Conservation (phyloP, 352 stramenopile species). For the Phytophthora macrochlamydospora region DNA sequence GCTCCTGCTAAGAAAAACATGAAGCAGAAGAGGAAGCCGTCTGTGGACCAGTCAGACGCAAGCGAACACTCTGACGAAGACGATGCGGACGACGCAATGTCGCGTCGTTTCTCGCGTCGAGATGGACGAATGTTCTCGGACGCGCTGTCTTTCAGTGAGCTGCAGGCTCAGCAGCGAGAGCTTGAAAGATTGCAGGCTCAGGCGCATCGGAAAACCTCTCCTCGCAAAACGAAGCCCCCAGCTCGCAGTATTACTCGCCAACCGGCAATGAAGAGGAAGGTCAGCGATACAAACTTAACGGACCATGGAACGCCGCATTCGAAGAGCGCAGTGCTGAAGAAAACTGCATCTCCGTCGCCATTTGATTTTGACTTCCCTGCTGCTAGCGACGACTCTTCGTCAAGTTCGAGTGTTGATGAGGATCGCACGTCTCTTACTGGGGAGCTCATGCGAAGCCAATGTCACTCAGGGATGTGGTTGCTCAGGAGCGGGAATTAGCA, state of each 20-base stretch:
- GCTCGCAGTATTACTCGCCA: conserved; percentile 8
- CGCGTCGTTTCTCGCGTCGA: conserved; percentile 18
- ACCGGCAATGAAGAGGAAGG: conserved; percentile 34
- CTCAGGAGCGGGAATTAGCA: conserved; percentile 32
- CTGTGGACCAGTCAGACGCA: conserved; percentile 1
- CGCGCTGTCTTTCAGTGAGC: conserved; percentile 57
- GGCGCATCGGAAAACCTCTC: conserved; percentile 16
- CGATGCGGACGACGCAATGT: conserved; percentile 11
- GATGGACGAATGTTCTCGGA: conserved; percentile 40
- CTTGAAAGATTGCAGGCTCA: conserved; percentile 36
- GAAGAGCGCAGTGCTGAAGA: conserved; percentile 27
- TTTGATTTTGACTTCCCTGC: conserved; percentile 36
- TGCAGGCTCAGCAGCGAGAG: conserved; percentile 67
- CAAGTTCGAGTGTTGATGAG: conserved; percentile 1
- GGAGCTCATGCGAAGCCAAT: conserved; percentile 18
- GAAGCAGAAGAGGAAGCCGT: conserved; percentile 1
- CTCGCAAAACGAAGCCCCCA: conserved; percentile 11
- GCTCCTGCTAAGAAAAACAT: conserved; percentile 3
- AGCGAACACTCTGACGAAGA: conserved; percentile 16
- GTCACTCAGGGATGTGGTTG: conserved; percentile 34
- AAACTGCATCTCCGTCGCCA: conserved; percentile 24
- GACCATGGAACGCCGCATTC: conserved; percentile 2
- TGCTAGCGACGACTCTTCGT: conserved; percentile 32
- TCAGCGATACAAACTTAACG: neutral
- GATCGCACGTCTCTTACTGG: conserved; percentile 2